These are phyloP conservation scores for Backusella sp. DNA, from an alignment of 192 early-diverging fungal species.

Conservation along the genomic window DNA sequence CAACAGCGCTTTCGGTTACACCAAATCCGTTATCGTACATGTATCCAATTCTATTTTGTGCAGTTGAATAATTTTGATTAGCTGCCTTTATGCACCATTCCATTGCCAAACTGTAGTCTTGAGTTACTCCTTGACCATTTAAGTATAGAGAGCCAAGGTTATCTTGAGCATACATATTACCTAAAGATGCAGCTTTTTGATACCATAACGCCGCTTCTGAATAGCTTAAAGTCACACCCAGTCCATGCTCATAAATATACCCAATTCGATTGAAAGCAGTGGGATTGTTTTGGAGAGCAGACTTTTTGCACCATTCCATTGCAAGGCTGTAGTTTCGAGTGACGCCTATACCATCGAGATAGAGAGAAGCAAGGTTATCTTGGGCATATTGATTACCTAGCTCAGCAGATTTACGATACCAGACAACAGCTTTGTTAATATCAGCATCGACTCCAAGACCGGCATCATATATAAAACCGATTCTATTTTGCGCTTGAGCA, in stretches of 20 bases:
- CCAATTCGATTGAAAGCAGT: slow-evolving; percentile 64
- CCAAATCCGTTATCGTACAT: slow-evolving; percentile 78
- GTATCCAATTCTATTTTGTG: slow-evolving; percentile 79
- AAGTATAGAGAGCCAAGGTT: not conserved
- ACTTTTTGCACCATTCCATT: slow-evolving; percentile 54
- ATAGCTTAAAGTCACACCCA: slow-evolving; percentile 59
- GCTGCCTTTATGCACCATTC: slow-evolving; percentile 66
- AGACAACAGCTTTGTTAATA: slow-evolving; percentile 22
- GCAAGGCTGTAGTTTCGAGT: slow-evolving; percentile 45
- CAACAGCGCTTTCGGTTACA: not conserved
- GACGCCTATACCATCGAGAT: slow-evolving; percentile 58
- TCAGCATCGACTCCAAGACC: slow-evolving; percentile 33
- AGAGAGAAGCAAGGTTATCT: slow-evolving; percentile 77
- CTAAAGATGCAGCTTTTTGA: slow-evolving; percentile 48
- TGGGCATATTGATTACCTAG: slow-evolving; percentile 52
- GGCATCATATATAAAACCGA: slow-evolving; percentile 48
- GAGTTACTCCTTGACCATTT: not conserved
- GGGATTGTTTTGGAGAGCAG: slow-evolving; percentile 56
- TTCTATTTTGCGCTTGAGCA: slow-evolving; percentile 44
- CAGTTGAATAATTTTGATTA: slow-evolving; percentile 70
- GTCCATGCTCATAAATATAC: slow-evolving; percentile 83
- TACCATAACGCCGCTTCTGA: slow-evolving; percentile 52
- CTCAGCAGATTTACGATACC: slow-evolving; percentile 39
- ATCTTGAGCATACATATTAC: slow-evolving; percentile 54
- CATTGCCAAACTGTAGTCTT: slow-evolving; percentile 55